Base-by-base conservation (phyloP, 768 basidiomycete species). In the Pulveroboletus sp. region DNA sequence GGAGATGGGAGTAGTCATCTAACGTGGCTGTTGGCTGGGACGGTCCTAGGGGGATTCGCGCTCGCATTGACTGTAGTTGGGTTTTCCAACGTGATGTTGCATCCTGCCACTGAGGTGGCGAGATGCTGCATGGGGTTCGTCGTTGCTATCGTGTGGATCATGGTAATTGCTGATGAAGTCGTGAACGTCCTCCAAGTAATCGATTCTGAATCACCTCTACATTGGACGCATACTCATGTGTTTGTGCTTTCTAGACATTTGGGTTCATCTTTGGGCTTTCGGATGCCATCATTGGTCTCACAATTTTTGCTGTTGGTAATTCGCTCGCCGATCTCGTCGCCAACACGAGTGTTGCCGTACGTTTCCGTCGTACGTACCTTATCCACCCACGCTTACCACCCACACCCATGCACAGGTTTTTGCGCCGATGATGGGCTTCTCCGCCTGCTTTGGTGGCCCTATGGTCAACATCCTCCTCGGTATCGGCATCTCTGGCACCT, bases 91-190 rank as follows among this genome's bases (percentile, higher is more conserved):
- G 76, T 78, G 37, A 86, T 89, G 3, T 71, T 75, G 17, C 75
- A 81, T 54, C 73, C 76, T 6, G 61, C 77, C 13, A 76, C 80
- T 40, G 77, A 81, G 49, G 76, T 93, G 69, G 75, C 79, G 9
- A 78, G 93, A 9, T 95, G 92, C 62, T 86, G 83, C 21, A 84
- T 94, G 76, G 95, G 96, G 0, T 99, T 99, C 71, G 65, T 84
- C 18, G 86, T 95, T 26, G 78, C 93, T 3, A 81, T 97, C 53
- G 84, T 97, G 8, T 99, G 96, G 95, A 97, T 99, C 59, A 94
- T 97, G 83, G 93, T 89, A 6, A 93, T 98, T 42, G 93, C 94
- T 1, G 93, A 96, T 64, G 94, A 97, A 65, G 93, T 95, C 2
- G 93, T 98, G 28, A 79, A 86, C 42, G 84, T 97, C 10, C 77